Evolutionary conservation across 2,329 filamentous ascomycete genomes (phyloP), one percentile per base, ranked within the genome.

Genomic region (Ceratocystis variospora): DNA sequence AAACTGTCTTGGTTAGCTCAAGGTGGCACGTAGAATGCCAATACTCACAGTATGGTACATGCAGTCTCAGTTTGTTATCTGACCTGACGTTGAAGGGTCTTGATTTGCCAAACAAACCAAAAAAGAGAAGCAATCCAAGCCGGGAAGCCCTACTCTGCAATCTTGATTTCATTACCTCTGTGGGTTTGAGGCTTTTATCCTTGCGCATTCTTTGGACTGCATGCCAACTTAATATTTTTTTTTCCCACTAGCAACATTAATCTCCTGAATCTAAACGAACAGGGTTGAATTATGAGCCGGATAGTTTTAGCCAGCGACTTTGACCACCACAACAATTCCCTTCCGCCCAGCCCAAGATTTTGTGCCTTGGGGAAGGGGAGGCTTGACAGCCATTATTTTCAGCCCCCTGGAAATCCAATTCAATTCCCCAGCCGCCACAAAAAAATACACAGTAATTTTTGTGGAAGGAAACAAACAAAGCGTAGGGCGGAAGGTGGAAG

Each of bases 321-420:
- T 41, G 37, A 41, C 12, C 12, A 41, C 37, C 37, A 41, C 37
- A 41, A 41, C 37, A 41, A 41, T 10, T 15, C 37, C 37, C 37
- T 48, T 50, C 17, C 5, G 61, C 55, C 31, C 55, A 59, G 31
- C 55, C 25, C 15, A 33, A 41, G 55, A 28, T n/a, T 17, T 59
- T 50, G 25, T 19, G 25, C 44, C 33, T 48, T 37, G 22, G 22
- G 48, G 48, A 22, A 22, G 46, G 46, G 46, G 61, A 25, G 61
- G 6, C 44, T 45, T 63, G 61, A 41, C 46, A 46, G 61, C 44
- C 44, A 33, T 44, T 37, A 22, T 53, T 63, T 31, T 48, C 45
- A 48, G 53, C 63, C 63, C 33, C 63, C 63, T 65, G 63, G 53
- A 65, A 65, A 65, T 65, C 63, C 50, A 59, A 44, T 45, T 65